Conservation (phyloP, 805 yeast species). For the Yamadazyma olivae region DNA sequence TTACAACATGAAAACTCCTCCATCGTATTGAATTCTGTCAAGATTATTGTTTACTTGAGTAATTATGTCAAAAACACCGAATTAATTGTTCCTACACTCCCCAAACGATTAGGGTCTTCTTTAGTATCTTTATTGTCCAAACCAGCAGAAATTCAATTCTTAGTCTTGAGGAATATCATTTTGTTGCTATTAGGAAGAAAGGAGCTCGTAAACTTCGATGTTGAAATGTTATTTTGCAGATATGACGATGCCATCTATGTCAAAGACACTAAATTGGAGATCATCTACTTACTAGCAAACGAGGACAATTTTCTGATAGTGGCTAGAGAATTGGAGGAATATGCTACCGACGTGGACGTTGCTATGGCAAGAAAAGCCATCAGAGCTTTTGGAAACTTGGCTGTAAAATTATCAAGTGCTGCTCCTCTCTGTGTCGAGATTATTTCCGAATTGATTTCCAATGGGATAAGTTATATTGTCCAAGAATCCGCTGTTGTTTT, state of each 20-base stretch:
- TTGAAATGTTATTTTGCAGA: conserved; percentile 77
- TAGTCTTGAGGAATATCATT: conserved; percentile 77
- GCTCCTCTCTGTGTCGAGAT: conserved; percentile 64
- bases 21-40: conserved; percentile 74
- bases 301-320: conserved; percentile 58
- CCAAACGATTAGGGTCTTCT: conserved; percentile 63
- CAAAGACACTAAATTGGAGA: conserved; percentile 86
- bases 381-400: conserved; percentile 85
- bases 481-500: conserved; percentile 79
- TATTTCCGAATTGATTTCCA: conserved; percentile 55
- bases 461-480: conserved; percentile 68
- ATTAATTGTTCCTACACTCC: conserved; percentile 51
- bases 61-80: conserved; percentile 65
- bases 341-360: conserved; percentile 82
- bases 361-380: conserved; percentile 86
- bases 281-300: conserved; percentile 75
- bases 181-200: conserved; percentile 66
- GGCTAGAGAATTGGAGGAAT: conserved; percentile 74
- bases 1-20: conserved; percentile 79
- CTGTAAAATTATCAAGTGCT: conserved; percentile 66
- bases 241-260: conserved; percentile 85
- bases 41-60: conserved; percentile 65
- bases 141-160: conserved; percentile 80
- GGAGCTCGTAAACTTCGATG: conserved; percentile 59
- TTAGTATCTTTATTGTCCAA: conserved; percentile 66